A percentile compares a stretch with the other conserved stretches of the same genome.
These are phyloP conservation scores for Oidium heveae DNA, from an alignment of 2,329 filamentous ascomycete genomes.

Conservation along the genomic window DNA sequence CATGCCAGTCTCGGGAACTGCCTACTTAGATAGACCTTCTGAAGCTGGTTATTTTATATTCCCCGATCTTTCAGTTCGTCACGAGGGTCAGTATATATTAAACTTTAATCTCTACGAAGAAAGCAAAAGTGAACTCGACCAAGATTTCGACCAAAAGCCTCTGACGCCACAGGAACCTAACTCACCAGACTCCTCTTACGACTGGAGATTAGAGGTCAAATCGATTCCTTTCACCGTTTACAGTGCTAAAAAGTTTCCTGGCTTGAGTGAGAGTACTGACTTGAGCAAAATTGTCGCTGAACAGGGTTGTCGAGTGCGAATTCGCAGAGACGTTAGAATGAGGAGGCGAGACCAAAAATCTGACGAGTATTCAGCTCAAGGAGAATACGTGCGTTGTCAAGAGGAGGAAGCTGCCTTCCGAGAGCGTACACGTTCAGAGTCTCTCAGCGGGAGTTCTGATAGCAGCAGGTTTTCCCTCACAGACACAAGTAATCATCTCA, in stretches of 20 bases:
- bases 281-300: conserved; percentile 82
- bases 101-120: conserved; percentile 88
- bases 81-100: conserved; percentile 80
- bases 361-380: conserved; percentile 27
- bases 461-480: neutral
- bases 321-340: conserved; percentile 83
- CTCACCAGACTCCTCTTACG: conserved; percentile 26
- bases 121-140: conserved; percentile 67
- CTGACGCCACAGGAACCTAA: conserved; percentile 15
- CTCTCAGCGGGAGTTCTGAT: conserved; percentile 4
- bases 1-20: conserved; percentile 84
- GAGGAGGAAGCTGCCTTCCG: conserved; percentile 12
- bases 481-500: too few relatives aligned
- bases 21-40: conserved; percentile 69
- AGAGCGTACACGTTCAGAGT: conserved; percentile 7
- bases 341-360: conserved; percentile 52
- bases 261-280: conserved; percentile 66
- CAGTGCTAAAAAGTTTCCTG: conserved; percentile 97
- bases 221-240: conserved; percentile 69
- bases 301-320: conserved; percentile 88
- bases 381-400: conserved; percentile 25
- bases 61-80: conserved; percentile 81
- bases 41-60: conserved; percentile 88
- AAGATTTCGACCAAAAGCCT: conserved; percentile 25
- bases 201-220: conserved; percentile 75